Evolutionary conservation across 495 filamentous ascomycete species (phyloP).

Genomic region (Aspergillus sclerotiicarbonarius): DNA sequence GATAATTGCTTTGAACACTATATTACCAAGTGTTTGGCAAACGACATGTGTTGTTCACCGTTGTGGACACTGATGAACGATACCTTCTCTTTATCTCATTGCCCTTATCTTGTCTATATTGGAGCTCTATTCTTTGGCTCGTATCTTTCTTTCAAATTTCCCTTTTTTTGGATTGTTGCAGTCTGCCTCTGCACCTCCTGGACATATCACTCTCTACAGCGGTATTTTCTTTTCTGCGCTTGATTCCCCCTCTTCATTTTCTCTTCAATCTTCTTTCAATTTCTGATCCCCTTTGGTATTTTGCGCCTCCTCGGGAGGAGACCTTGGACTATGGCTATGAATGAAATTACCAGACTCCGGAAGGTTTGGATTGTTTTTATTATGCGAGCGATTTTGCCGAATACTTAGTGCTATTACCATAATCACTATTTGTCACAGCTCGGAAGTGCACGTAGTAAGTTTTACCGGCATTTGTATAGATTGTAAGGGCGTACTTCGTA

Average conservation of each 20-base stretch:
- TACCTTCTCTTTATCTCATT: slow-evolving; percentile 27
- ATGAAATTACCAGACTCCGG: background rate
- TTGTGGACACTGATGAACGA: slow-evolving; percentile 33
- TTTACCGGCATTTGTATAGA: too few species aligned
- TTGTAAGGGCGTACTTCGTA: too few species aligned
- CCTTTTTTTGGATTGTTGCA: background rate
- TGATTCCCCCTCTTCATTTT: background rate
- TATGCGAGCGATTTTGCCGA: too few species aligned
- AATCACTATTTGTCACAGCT: too few species aligned
- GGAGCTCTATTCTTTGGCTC: background rate
- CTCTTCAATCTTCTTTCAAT: background rate
- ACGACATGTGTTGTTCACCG: slow-evolving; percentile 37
- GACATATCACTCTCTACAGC: background rate
- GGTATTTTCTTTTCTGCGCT: background rate
- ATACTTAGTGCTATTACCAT: too few species aligned
- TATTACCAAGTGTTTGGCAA: slow-evolving; percentile 19
- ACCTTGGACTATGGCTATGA: background rate
- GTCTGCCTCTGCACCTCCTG: background rate
- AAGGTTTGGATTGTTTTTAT: too few species aligned
- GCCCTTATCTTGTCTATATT: slow-evolving; percentile 6
- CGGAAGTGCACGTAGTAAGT: too few species aligned
- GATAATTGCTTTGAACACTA: slow-evolving; percentile 12
- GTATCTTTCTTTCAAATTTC: background rate
- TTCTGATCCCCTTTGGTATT: background rate
- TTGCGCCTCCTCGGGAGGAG: background rate